Evolutionary conservation across 208 protist genomes (phyloP).

Genomic region (Leishmania guyanensis): DNA sequence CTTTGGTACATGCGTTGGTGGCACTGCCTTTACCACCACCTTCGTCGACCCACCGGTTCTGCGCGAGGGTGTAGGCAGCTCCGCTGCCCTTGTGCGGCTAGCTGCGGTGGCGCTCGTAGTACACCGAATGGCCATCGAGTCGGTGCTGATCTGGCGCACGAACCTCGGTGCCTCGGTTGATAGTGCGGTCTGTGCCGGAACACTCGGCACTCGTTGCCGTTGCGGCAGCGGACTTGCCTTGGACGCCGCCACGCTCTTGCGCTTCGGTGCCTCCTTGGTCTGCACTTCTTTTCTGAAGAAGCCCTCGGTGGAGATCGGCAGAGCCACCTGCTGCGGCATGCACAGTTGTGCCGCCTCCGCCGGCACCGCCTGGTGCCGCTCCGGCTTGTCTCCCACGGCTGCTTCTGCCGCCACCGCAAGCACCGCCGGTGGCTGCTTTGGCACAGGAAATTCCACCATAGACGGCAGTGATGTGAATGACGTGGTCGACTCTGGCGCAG

Average conservation of each 20-base stretch:
- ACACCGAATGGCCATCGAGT: slow-evolving; percentile 11
- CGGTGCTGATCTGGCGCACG: slow-evolving; percentile 19
- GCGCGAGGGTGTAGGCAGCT: slow-evolving; percentile 5
- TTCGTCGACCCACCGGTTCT: slow-evolving; percentile 10
- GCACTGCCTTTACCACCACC: slow-evolving; percentile 22
- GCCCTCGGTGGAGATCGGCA: slow-evolving; percentile 28
- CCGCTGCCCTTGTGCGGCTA: slow-evolving; percentile 3
- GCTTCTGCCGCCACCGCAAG: neutral
- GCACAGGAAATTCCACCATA: neutral
- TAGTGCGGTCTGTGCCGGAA: neutral
- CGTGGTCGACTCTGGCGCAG: too few relatives aligned
- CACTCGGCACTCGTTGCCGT: slow-evolving; percentile 20
- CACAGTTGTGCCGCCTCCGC: slow-evolving; percentile 6
- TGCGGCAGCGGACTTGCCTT: neutral
- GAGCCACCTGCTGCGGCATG: slow-evolving; percentile 24
- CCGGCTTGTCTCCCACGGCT: neutral
- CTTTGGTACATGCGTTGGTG: slow-evolving; percentile 12
- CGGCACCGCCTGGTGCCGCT: neutral
- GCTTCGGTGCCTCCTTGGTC: slow-evolving; percentile 13
- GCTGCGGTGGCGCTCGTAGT: slow-evolving; percentile 1
- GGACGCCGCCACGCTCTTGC: neutral
- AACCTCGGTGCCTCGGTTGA: slow-evolving; percentile 11
- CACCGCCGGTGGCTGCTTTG: neutral
- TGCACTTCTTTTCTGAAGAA: slow-evolving; percentile 19
- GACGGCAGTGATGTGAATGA: neutral